Evolutionary conservation across 176 grass and related monocot species (phyloP).

Genomic region (Guadua angustifolia): DNA sequence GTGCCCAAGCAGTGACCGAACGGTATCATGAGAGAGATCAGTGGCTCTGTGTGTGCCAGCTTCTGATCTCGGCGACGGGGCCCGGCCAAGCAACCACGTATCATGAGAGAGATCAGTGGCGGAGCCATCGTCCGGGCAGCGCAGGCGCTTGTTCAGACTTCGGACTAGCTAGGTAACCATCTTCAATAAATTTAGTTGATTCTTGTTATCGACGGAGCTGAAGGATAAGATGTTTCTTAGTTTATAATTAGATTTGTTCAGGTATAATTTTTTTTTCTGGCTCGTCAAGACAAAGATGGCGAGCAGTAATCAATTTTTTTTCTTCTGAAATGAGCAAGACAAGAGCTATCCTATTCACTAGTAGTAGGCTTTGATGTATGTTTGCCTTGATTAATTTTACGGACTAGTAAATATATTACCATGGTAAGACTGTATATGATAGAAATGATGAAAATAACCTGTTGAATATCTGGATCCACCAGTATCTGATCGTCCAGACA

Average conservation of each 20-base stretch:
- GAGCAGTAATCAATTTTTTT: neutral
- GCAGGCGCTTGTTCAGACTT: no score
- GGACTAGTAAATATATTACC: neutral
- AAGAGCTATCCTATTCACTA: neutral
- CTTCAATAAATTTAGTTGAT: no score
- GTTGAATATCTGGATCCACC: neutral
- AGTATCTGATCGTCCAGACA: slow-evolving; percentile 11
- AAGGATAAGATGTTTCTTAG: no score
- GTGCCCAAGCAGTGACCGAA: slow-evolving; percentile 15
- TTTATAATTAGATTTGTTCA: no score
- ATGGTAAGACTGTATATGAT: neutral
- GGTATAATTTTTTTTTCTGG: no score
- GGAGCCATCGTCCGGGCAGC: no score
- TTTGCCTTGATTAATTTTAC: neutral
- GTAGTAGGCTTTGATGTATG: neutral
- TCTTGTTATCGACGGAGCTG: no score
- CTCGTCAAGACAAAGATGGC: neutral
- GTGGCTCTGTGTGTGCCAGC: slow-evolving; percentile 27
- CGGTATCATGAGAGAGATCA: neutral
- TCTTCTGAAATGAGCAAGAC: neutral
- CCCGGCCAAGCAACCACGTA: slow-evolving; percentile 19
- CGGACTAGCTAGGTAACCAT: no score
- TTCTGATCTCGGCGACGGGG: neutral
- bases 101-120: neutral
- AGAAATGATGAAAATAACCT: neutral